Conservation (phyloP, 129 eudicot species). For the Lonicera japonica region DNA sequence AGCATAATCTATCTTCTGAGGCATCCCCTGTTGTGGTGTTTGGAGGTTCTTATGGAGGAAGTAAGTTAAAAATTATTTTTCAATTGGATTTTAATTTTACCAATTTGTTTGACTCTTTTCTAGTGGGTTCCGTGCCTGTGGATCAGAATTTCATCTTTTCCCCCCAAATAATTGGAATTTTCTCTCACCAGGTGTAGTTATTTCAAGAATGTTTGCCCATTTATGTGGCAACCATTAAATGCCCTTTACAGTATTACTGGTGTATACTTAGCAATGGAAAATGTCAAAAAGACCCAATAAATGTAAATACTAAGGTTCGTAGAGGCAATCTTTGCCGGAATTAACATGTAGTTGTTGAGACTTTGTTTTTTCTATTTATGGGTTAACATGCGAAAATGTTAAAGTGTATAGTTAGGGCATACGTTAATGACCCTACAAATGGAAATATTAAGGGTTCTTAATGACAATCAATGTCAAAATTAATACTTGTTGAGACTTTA, state of each 20-base stretch:
- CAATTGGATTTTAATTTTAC: neutral
- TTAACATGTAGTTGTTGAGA: too few relatives aligned
- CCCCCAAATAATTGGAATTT: constrained; percentile 3
- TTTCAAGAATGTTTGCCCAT: neutral
- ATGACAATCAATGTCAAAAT: too few relatives aligned
- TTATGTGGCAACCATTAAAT: constrained; percentile 5
- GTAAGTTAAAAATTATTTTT: constrained; percentile 19
- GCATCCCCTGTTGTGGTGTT: constrained; percentile 51
- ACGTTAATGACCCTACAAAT: too few relatives aligned
- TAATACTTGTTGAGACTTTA: neutral
- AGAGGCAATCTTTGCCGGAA: too few relatives aligned
- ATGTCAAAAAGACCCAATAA: too few relatives aligned
- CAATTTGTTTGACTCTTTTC: neutral
- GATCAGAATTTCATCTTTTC: neutral
- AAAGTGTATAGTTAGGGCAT: too few relatives aligned
- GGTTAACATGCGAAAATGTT: too few relatives aligned
- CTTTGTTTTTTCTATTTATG: too few relatives aligned
- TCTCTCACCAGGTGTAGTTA: constrained; percentile 3
- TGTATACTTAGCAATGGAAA: neutral
- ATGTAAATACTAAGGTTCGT: too few relatives aligned
- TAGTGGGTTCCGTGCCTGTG: neutral
- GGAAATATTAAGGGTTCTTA: too few relatives aligned
- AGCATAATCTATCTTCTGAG: constrained; percentile 42
- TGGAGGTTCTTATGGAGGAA: constrained; percentile 64
- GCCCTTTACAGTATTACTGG: neutral